Evolutionary conservation across 495 filamentous ascomycete species (phyloP), one percentile per base, ranked within the genome.

Genomic region (Endocarpon pusillum): DNA sequence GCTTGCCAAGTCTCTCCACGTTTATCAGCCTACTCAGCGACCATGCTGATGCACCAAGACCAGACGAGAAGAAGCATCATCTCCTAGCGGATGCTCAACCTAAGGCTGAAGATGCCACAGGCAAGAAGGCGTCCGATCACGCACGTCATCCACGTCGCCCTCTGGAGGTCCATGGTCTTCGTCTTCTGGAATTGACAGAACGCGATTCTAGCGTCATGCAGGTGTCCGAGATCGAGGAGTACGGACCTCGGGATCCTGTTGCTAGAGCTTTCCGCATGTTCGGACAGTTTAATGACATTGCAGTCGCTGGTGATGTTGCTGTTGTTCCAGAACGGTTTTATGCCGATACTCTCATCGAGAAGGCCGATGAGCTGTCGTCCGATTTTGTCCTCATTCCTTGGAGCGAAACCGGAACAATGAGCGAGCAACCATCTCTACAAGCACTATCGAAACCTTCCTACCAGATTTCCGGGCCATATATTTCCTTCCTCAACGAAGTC

Each of bases 121-220:
- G 23, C 9, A 41, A 43, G 23, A 38, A 28, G 9, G 49, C 57
- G 33, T 45, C 51, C n/a, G 17, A 29, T 7, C 38, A n/a, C 16
- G 15, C 12, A 19, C n/a, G 18, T 16, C 18, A 25, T 12, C 12
- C 46, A 53, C 1, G 18, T 42, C 2, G 46, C 16, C 68, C 74
- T 1, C 64, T 94, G 3, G 71, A 84, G 47, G 81, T 91, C 0
- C 78, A 94, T 45, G 89, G 85, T 22, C 55, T 94, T 16, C 78
- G 86, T 2, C 61, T 97, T 32, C 54, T 94, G 25, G 82, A 91
- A 47, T 71, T 96, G 16, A 89, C 83, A 1, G 85, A 97, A 40
- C 84, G 89, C 64, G 75, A 78, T 21, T 94, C 89, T 4, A 81
- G 85, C 14, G 85, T 94, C 35, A 97, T 97, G 89, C 78, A 84